Percentiles rank a stretch among this genome's conserved stretches.
Evolutionary conservation across 2,329 filamentous ascomycete species (phyloP).

Genomic region (Ophiostoma himal-ulmi): DNA sequence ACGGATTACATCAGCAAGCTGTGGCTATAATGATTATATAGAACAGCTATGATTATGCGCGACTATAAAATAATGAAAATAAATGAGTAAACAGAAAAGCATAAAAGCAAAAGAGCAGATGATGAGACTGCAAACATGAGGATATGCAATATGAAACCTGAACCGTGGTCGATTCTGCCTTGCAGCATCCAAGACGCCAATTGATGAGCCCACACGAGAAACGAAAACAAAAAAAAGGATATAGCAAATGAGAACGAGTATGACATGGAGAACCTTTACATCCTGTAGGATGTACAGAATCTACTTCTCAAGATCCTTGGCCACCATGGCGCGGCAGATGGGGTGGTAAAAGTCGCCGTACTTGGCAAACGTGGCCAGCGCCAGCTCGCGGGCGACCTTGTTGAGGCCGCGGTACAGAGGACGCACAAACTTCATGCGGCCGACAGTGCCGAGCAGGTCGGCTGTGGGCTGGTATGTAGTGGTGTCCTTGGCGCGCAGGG

Average conservation of each 20-base stretch:
- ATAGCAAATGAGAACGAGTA: background rate
- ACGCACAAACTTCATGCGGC: constrained; percentile 95
- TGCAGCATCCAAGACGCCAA: constrained; percentile 12
- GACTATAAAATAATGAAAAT: background rate
- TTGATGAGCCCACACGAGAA: constrained; percentile 3
- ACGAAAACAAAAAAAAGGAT: background rate
- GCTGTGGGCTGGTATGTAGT: constrained; percentile 65
- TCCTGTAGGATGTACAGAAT: background rate
- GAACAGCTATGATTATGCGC: background rate
- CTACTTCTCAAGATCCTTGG: constrained; percentile 61
- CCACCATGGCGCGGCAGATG: constrained; percentile 78
- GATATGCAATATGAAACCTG: constrained; percentile 5
- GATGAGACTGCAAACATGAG: constrained; percentile 3
- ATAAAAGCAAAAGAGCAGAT: constrained; percentile 11
- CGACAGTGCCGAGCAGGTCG: constrained; percentile 71
- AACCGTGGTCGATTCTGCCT: background rate
- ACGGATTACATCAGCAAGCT: background rate
- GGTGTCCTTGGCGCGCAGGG: constrained; percentile 66
- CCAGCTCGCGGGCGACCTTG: constrained; percentile 66
- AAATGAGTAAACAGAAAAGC: background rate
- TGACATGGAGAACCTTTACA: background rate
- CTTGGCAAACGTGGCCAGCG: constrained; percentile 76
- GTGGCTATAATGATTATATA: background rate
- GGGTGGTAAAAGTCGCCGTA: constrained; percentile 93
- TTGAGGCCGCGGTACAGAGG: constrained; percentile 74